Base-by-base conservation (phyloP, 768 basidiomycete genomes). In the Strobilomyces dryophilus region DNA sequence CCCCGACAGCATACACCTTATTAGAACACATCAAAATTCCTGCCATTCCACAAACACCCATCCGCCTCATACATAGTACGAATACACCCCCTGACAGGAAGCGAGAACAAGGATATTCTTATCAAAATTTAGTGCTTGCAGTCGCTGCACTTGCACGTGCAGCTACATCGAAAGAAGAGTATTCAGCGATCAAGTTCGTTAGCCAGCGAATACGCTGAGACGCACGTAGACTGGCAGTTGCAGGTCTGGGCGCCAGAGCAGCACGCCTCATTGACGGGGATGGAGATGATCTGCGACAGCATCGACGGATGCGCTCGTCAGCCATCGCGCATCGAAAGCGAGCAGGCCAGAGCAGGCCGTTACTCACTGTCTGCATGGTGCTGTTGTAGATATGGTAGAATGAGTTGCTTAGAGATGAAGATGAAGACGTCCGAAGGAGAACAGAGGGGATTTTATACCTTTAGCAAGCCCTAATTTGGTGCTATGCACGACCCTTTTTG, bases 291-390 rank as follows among this genome's bases (percentile, higher is more conserved):
- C 62, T 63, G 37, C 39, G 42, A 27, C 17, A 36, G 9, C 10
- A 8, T 8, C 29, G n/a, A 18, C 17, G 11, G 14, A 24, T 15
- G 10, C 17, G 15, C 29, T 7, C 21, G 43, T 51, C 47, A 59
- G 42, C 27, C 34, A 36, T 21, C 43, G 5, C 6, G 44, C 31
- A 2, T 32, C 34, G 9, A 32, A 14, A 39, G 18, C 39, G 9
- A 14, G 29, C 29, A 29, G 29, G 29, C 29, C 21, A 41, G 10
- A 27, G 17, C 12, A 21, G 1, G 21, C 0, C 14, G n/a, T 24
- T n/a, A 45, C 62, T 52, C 47, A 64, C 62, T 9, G 53, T 61
- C 45, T 63, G 62, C 62, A 63, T 64, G 41, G 14, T 57, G 48
- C 0, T 54, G 2, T 45, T 3, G 10, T 29, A 29, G 39, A 31